Evolutionary conservation across 108 stramenopile species (phyloP), one percentile per base, ranked within the genome.

Genomic region (Nitzschia palea): DNA sequence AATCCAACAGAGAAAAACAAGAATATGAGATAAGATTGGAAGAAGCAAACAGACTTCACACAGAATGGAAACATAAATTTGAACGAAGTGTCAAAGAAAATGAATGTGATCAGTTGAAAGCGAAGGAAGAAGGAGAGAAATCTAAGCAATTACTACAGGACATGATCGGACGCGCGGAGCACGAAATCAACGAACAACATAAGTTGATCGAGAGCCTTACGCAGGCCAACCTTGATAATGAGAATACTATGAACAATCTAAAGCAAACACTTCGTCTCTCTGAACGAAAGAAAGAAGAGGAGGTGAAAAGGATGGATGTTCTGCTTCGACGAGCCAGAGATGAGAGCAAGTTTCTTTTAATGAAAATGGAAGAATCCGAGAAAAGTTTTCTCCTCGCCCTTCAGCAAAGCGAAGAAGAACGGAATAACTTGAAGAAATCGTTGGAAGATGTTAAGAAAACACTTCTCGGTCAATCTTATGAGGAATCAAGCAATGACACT

Each of bases 71-170:
- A 34, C 52, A 22, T 1, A 55, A 40, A 55, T 0, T 71, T 12
- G 36, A 54, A 36, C 37, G 36, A 1, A 30, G 62, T 17, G 40
- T 55, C 18, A 62, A 55, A 18, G 61, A 71, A 20, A 26, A 62
- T 8, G 37, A 28, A 27, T 15, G 5, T 26, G 34, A 71, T 23
- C 48, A 62, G 0, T 33, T 15, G 1, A 34, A 62, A 25, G 22
- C 60, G n/a, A 34, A 28, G 5, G 44, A 61, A 48, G 50, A 70
- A 28, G 28, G 62, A 5, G 29, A 62, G 2, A 31, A 54, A 12
- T 71, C 70, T 0, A 62, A 62, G 31, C 3, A 18, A 18, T 22
- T 62, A 20, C 62, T 59, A 27, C 53, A 48, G 32, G 70, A 71
- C 20, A 61, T 61, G 27, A 14, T 71, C 15, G 44, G 53, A 20